phyloP scores from a whole-genome alignment of 352 stramenopile genomes.

The Globisporangium canariense region DNA sequence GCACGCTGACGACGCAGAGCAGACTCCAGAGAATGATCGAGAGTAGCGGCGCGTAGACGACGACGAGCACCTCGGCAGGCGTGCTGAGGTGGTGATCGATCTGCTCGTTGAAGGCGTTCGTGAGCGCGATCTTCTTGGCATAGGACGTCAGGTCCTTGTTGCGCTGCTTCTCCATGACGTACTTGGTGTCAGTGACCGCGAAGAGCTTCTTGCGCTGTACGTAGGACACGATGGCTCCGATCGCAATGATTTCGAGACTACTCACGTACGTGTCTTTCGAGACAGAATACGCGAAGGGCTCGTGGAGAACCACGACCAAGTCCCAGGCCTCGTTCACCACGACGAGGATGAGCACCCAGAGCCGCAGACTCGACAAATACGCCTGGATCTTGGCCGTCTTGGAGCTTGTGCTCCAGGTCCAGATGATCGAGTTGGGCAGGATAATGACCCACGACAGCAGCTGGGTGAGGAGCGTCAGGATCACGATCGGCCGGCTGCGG shows the following conservation, averaged over 20 bases:
- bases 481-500: slow-evolving; percentile 31
- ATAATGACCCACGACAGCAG: slow-evolving; percentile 52
- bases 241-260: slow-evolving; percentile 33
- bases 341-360: slow-evolving; percentile 36
- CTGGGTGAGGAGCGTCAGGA: slow-evolving; percentile 25
- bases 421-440: slow-evolving; percentile 47
- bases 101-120: slow-evolving; percentile 37
- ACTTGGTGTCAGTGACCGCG: slow-evolving; percentile 24
- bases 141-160: slow-evolving; percentile 27
- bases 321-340: slow-evolving; percentile 28
- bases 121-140: slow-evolving; percentile 22
- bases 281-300: slow-evolving; percentile 33
- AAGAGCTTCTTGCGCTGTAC: slow-evolving; percentile 19
- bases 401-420: slow-evolving; percentile 35
- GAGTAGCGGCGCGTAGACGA: slow-evolving; percentile 35
- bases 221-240: slow-evolving; percentile 17
- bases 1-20: slow-evolving; percentile 11
- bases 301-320: slow-evolving; percentile 27
- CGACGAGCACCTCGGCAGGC: slow-evolving; percentile 18
- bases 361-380: slow-evolving; percentile 30
- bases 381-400: slow-evolving; percentile 29
- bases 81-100: slow-evolving; percentile 22
- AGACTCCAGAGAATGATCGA: slow-evolving; percentile 25
- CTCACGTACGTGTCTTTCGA: slow-evolving; percentile 31
- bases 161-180: slow-evolving; percentile 30